Conservation (phyloP, 768 basidiomycete species). For the Lentinus brumalis region DNA sequence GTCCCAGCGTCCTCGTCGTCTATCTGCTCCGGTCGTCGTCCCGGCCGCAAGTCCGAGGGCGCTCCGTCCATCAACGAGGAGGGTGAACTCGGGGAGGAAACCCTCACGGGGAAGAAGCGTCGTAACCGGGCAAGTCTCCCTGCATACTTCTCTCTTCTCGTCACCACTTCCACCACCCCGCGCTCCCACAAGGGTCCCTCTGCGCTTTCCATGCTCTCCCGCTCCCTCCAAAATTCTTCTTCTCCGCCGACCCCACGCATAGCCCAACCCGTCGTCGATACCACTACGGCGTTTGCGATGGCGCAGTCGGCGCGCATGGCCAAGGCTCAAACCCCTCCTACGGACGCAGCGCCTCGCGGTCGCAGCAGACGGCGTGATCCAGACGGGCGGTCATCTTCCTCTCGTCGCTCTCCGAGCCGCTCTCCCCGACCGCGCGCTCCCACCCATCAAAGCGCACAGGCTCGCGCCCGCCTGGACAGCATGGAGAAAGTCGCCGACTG, state of each 20-base stretch:
- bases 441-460: slow-evolving; percentile 11
- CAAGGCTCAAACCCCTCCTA: slow-evolving; percentile 9
- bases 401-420: slow-evolving; percentile 27
- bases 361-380: slow-evolving; percentile 28
- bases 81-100: slow-evolving; percentile 37
- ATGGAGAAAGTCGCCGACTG: slow-evolving; percentile 51
- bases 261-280: slow-evolving; percentile 25
- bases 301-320: slow-evolving; percentile 16
- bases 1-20: slow-evolving; percentile 36
- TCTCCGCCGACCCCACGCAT: slow-evolving; percentile 30
- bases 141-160: slow-evolving; percentile 72
- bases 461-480: slow-evolving; percentile 32
- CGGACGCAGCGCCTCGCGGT: slow-evolving; percentile 23
- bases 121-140: slow-evolving; percentile 76
- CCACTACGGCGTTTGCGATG: slow-evolving; percentile 22
- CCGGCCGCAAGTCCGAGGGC: slow-evolving; percentile 17
- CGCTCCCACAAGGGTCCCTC: slow-evolving; percentile 22
- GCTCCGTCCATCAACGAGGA: slow-evolving; percentile 23
- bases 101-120: slow-evolving; percentile 29
- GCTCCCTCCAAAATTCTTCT: slow-evolving; percentile 25
- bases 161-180: slow-evolving; percentile 32
- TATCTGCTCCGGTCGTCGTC: slow-evolving; percentile 34
- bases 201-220: slow-evolving; percentile 26
- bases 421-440: slow-evolving; percentile 22
- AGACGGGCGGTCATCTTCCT: slow-evolving; percentile 26